phyloP scores from a whole-genome alignment of 352 stramenopile species.

The Phytopythium sindhum region DNA sequence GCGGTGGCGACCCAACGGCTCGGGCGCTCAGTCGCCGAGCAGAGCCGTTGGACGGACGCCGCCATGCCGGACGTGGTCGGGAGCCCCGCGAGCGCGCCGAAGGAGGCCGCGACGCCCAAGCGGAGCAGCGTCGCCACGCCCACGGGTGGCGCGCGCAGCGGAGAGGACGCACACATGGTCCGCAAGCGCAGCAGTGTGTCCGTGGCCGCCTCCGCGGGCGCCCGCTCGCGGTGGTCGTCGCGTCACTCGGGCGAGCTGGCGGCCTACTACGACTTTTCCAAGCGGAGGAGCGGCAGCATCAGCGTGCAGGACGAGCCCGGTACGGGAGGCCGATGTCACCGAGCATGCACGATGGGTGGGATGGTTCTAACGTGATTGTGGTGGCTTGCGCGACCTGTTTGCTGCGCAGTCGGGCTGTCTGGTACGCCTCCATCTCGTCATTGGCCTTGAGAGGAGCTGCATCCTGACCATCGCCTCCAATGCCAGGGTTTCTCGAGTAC shows the following conservation, averaged over 20 bases:
- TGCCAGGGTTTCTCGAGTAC: conserved; percentile 64
- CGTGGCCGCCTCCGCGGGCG: conserved; percentile 2
- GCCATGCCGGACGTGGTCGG: neutral
- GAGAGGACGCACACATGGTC: conserved; percentile 4
- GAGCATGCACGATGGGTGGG: neutral
- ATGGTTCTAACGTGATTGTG: neutral
- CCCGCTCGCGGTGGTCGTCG: conserved; percentile 14
- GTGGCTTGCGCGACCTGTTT: neutral
- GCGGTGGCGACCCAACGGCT: neutral
- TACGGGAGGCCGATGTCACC: neutral
- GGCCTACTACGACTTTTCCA: conserved; percentile 66
- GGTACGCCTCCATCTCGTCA: neutral
- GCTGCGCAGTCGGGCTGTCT: conserved; percentile 1
- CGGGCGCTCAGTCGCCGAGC: neutral
- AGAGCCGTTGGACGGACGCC: neutral
- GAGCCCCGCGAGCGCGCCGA: neutral
- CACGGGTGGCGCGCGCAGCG: conserved; percentile 1
- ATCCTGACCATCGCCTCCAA: neutral
- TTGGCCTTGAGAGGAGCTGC: neutral
- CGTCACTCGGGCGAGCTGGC: conserved; percentile 41
- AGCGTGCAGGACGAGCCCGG: conserved; percentile 32
- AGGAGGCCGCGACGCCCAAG: conserved; percentile 5
- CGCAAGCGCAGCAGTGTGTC: neutral
- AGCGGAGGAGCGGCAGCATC: conserved; percentile 33
- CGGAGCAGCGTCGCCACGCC: conserved; percentile 10